These are phyloP conservation scores for Penicillium odoratum DNA, from an alignment of 495 filamentous ascomycete species.

Conservation along the genomic window DNA sequence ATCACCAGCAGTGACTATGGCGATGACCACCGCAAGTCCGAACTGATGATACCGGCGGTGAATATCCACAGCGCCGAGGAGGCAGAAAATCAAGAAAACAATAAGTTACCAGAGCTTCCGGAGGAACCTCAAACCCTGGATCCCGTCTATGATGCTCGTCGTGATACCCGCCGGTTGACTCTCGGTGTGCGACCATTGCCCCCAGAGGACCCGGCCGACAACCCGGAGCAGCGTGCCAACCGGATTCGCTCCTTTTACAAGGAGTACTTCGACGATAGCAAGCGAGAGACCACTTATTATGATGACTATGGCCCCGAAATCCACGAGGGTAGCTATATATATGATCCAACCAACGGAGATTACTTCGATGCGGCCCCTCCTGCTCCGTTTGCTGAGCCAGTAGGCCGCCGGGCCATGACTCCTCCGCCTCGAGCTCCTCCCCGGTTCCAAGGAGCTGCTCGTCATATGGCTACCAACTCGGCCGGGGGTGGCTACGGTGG, in stretches of 20 bases:
- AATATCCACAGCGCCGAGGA: constrained; percentile 34
- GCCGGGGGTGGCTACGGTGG: constrained; percentile 44
- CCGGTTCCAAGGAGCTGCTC: constrained; percentile 59
- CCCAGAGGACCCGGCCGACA: constrained; percentile 78
- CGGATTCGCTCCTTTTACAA: constrained; percentile 98
- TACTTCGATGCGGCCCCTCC: constrained; percentile 63
- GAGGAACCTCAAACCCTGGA: constrained; percentile 31
- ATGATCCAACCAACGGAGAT: constrained; percentile 70
- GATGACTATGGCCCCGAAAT: constrained; percentile 70
- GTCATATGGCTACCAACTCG: constrained; percentile 50
- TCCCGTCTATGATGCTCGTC: constrained; percentile 35
- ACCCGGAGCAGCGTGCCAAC: constrained; percentile 92
- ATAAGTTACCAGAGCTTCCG: constrained; percentile 17
- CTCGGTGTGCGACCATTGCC: constrained; percentile 92
- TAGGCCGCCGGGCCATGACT: constrained; percentile 92
- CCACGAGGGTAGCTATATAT: constrained; percentile 58
- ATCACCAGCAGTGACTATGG: constrained; percentile 59
- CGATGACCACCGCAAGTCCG: constrained; percentile 58
- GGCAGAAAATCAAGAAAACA: constrained; percentile 9
- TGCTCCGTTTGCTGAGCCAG: constrained; percentile 73
- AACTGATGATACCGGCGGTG: constrained; percentile 35
- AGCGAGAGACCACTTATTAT: constrained; percentile 57
- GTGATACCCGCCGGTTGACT: constrained; percentile 73
- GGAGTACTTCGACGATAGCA: constrained; percentile 94
- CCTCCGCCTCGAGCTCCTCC: constrained; percentile 81